Percentiles rank a stretch among this genome's conserved stretches.
Conservation (phyloP, 495 filamentous ascomycete species). For the Glarea lozoyensis region DNA sequence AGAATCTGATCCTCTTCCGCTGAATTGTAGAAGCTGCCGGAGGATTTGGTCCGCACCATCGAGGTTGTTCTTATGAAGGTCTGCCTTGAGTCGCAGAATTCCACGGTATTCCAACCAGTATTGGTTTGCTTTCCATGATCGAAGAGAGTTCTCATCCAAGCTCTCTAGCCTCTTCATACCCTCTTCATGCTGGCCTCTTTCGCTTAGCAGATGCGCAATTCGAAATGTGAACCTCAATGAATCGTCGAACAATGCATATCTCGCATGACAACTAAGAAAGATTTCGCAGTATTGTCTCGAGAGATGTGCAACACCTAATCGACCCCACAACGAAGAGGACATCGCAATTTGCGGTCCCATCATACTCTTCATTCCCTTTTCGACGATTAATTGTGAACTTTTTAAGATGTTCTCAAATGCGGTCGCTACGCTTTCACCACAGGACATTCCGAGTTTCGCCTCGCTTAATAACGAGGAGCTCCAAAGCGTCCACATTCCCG, state of each 20-base stretch:
- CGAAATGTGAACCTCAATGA: slow-evolving; percentile 51
- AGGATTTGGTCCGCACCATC: slow-evolving; percentile 60
- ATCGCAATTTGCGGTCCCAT: slow-evolving; percentile 67
- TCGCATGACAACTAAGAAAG: slow-evolving; percentile 65
- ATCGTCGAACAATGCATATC: slow-evolving; percentile 63
- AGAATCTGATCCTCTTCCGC: slow-evolving; percentile 40
- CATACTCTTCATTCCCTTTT: slow-evolving; percentile 61
- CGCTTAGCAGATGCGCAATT: slow-evolving; percentile 34
- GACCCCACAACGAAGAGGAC: slow-evolving; percentile 61
- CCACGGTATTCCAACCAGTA: slow-evolving; percentile 69
- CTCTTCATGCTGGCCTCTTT: slow-evolving; percentile 60
- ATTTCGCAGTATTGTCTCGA: slow-evolving; percentile 62
- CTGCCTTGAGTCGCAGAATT: slow-evolving; percentile 59
- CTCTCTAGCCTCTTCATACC: slow-evolving; percentile 57
- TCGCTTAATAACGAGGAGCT: slow-evolving; percentile 82
- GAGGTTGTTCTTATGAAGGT: slow-evolving; percentile 63
- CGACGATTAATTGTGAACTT: slow-evolving; percentile 72
- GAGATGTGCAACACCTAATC: slow-evolving; percentile 62
- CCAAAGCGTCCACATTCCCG: slow-evolving; percentile 78
- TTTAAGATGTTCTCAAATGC: slow-evolving; percentile 73
- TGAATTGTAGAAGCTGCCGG: slow-evolving; percentile 43
- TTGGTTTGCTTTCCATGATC: slow-evolving; percentile 69
- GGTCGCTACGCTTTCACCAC: slow-evolving; percentile 72
- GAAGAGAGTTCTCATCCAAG: slow-evolving; percentile 56
- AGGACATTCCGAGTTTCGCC: slow-evolving; percentile 62